Evolutionary conservation across 2,329 filamentous ascomycete species (phyloP).

Genomic region (Neoscytalidium dimidiatum): DNA sequence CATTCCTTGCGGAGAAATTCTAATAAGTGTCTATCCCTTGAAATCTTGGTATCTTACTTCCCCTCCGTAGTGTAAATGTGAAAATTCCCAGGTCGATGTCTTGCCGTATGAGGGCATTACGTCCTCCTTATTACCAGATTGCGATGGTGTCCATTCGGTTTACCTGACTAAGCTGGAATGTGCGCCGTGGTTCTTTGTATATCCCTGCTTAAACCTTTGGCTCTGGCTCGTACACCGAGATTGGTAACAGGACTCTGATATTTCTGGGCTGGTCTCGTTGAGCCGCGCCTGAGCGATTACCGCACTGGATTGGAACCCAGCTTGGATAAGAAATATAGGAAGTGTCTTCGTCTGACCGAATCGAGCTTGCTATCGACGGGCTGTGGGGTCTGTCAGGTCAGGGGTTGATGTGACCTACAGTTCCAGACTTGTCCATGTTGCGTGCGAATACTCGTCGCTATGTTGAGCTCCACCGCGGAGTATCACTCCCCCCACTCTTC

Average conservation of each 20-base stretch:
- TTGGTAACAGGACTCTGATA: neutral
- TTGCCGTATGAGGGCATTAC: neutral
- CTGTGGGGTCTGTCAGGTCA: neutral
- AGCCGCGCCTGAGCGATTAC: neutral
- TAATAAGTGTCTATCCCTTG: neutral
- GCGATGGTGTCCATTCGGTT: neutral
- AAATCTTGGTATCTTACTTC: neutral
- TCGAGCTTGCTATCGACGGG: neutral
- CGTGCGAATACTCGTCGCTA: neutral
- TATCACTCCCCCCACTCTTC: neutral
- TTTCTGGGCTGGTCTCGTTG: neutral
- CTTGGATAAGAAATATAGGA: neutral
- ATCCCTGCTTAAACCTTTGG: neutral
- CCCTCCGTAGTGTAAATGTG: neutral
- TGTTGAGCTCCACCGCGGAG: neutral
- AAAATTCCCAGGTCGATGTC: neutral
- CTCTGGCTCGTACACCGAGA: neutral
- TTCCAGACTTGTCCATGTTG: no score
- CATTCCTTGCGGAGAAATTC: neutral
- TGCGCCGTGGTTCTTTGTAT: neutral
- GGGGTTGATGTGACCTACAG: neutral
- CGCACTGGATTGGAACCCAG: neutral
- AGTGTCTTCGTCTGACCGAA: neutral
- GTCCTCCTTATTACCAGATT: neutral
- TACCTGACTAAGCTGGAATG: neutral